Percentiles rank a stretch among this genome's conserved stretches.
These are phyloP conservation scores for Brassica cretica DNA, from an alignment of 345 rosid genomes.

Conservation along the genomic window DNA sequence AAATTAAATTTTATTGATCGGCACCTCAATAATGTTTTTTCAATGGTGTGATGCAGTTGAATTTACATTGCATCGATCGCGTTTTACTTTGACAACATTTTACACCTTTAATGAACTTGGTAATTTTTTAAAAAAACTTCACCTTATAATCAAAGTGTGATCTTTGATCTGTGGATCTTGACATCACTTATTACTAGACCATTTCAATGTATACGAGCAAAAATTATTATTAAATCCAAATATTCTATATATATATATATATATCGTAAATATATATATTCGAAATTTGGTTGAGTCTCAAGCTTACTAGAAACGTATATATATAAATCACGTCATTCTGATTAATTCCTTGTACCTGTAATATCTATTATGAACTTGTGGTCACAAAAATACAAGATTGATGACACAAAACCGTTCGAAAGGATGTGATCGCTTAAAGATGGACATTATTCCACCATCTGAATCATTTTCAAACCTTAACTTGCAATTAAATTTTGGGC, in stretches of 20 bases:
- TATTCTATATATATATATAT: constrained; percentile 4
- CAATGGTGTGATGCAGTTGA: not conserved
- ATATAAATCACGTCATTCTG: constrained; percentile 11
- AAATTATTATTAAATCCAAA: not conserved
- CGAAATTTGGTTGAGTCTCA: constrained; percentile 27
- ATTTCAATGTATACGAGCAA: not conserved
- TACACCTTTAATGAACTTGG: not conserved
- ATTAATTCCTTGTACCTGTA: constrained; percentile 19
- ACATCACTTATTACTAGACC: constrained; percentile 7
- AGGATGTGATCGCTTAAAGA: constrained; percentile 13
- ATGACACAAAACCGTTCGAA: constrained; percentile 18
- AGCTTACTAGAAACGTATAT: constrained; percentile 12
- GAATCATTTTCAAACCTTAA: constrained; percentile 11
- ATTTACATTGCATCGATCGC: not conserved
- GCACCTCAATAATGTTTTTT: not conserved
- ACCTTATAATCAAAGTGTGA: not conserved
- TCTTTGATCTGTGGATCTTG: not conserved
- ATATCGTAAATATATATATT: constrained; percentile 17
- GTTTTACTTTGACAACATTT: not conserved
- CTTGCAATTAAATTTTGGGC: not conserved
- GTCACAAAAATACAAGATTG: constrained; percentile 33
- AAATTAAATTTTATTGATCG: not conserved
- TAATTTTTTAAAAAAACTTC: not conserved
- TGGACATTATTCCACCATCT: not conserved
- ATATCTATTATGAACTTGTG: constrained; percentile 19